These are phyloP conservation scores for Scheffersomyces amazonensis DNA, from an alignment of 805 yeast species.

Conservation along the genomic window DNA sequence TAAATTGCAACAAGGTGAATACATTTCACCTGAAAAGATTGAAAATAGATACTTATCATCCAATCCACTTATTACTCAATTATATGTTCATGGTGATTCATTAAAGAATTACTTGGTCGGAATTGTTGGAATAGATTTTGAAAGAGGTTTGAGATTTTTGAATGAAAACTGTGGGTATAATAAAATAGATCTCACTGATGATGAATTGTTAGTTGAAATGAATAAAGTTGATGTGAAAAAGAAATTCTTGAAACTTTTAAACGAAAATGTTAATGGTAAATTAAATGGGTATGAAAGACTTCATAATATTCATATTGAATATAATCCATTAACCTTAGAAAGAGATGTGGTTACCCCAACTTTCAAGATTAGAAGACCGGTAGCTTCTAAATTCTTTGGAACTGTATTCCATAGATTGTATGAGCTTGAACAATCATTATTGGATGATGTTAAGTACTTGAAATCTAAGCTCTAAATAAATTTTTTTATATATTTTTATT, in stretches of 20 bases:
- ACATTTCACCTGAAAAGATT: conserved; percentile 69
- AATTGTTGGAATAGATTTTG: conserved; percentile 56
- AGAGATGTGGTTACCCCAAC: conserved; percentile 68
- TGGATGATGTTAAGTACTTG: conserved; percentile 3
- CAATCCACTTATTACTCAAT: conserved; percentile 46
- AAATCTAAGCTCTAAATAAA: conserved; percentile 5
- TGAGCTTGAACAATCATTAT: conserved; percentile 27
- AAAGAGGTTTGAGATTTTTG: conserved; percentile 14
- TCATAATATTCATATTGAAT: conserved; percentile 24
- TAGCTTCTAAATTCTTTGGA: conserved; percentile 19
- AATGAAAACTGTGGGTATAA: conserved; percentile 11
- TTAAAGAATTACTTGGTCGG: conserved; percentile 54
- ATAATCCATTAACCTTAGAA: conserved; percentile 43
- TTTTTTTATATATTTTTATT: no score
- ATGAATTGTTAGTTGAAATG: conserved; percentile 11
- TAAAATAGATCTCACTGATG: conserved; percentile 7
- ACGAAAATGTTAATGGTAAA: conserved; percentile 13
- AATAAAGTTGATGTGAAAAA: conserved; percentile 14
- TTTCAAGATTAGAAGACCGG: conserved; percentile 39
- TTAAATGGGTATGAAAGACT: conserved; percentile 30
- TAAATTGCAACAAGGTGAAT: conserved; percentile 49
- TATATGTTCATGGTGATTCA: conserved; percentile 62
- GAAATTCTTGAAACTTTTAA: conserved; percentile 20
- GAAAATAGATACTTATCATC: conserved; percentile 57
- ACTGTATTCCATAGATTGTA: conserved; percentile 10